These are phyloP conservation scores for Ceratocystis lukuohia DNA, from an alignment of 2,329 filamentous ascomycete genomes.

Conservation along the genomic window DNA sequence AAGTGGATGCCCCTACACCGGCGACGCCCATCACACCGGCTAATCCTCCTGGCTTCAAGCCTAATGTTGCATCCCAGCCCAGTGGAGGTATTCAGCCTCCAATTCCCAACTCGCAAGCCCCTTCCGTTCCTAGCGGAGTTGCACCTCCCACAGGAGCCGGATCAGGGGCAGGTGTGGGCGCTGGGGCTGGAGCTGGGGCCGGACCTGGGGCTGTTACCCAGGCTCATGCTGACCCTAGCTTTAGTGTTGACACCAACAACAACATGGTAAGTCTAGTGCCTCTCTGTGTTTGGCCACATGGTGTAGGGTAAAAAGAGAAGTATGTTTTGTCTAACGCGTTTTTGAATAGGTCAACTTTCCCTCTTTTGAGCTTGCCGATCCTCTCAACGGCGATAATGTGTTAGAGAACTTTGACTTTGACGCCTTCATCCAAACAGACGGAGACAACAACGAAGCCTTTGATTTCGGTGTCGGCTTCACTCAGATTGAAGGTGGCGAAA, in stretches of 20 bases:
- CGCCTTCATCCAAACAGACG: slow-evolving; percentile 48
- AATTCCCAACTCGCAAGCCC: slow-evolving; percentile 24
- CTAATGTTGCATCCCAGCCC: slow-evolving; percentile 27
- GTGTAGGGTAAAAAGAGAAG: too few species aligned
- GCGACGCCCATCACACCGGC: slow-evolving; percentile 52
- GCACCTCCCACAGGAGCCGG: slow-evolving; percentile 33
- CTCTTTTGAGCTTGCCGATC: slow-evolving; percentile 42
- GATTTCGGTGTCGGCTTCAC: slow-evolving; percentile 41
- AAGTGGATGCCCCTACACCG: slow-evolving; percentile 46
- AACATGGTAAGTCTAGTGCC: slow-evolving; percentile 11
- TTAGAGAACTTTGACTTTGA: slow-evolving; percentile 56
- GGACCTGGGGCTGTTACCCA: slow-evolving; percentile 35
- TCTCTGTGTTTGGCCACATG: background rate
- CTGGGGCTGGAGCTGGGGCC: slow-evolving; percentile 19
- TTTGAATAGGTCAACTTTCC: slow-evolving; percentile 32
- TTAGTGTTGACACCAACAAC: slow-evolving; percentile 10
- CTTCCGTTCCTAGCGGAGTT: slow-evolving; percentile 24
- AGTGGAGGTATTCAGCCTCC: slow-evolving; percentile 8
- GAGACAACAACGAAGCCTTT: slow-evolving; percentile 38
- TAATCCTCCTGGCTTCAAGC: slow-evolving; percentile 38
- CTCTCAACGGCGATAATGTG: slow-evolving; percentile 41
- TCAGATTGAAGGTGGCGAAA: slow-evolving; percentile 38
- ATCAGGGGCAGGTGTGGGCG: slow-evolving; percentile 28
- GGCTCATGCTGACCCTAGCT: slow-evolving; percentile 33
- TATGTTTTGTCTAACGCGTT: background rate